Percentiles rank a stretch among this genome's conserved stretches.
These are phyloP conservation scores for Exophiala spinifera DNA, from an alignment of 2,329 filamentous ascomycete genomes.

Conservation along the genomic window DNA sequence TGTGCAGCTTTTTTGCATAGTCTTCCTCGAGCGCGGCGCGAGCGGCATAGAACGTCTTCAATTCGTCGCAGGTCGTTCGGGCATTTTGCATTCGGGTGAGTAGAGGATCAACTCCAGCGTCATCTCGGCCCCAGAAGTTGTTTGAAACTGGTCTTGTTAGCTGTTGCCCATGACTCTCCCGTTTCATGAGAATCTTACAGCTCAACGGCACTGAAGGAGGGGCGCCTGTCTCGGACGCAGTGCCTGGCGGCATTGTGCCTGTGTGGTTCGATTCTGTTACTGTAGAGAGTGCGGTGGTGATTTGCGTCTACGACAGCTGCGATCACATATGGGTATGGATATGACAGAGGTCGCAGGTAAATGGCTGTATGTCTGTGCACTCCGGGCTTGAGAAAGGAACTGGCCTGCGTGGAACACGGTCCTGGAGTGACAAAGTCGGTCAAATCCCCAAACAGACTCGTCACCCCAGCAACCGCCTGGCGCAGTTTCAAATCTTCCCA, in stretches of 20 bases:
- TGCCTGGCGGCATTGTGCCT: slow-evolving; percentile 20
- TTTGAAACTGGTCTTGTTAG: slow-evolving; percentile 63
- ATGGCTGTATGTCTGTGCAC: slow-evolving; percentile 1
- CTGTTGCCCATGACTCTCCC: neutral
- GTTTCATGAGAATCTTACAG: slow-evolving; percentile 14
- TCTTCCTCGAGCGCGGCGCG: slow-evolving; percentile 95
- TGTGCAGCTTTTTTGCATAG: slow-evolving; percentile 84
- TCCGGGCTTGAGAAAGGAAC: neutral
- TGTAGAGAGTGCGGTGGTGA: neutral
- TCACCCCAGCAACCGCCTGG: neutral
- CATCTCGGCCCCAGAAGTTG: slow-evolving; percentile 99
- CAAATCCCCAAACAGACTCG: neutral
- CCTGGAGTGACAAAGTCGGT: neutral
- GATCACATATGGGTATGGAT: neutral
- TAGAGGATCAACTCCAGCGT: slow-evolving; percentile 88
- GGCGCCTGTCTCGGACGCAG: slow-evolving; percentile 18
- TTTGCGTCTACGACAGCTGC: neutral
- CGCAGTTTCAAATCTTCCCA: too few relatives aligned
- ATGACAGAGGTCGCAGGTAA: neutral
- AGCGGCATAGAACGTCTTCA: slow-evolving; percentile 86
- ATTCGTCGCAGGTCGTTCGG: slow-evolving; percentile 90
- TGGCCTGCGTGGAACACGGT: neutral
- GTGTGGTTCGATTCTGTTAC: neutral
- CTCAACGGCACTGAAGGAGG: slow-evolving; percentile 27
- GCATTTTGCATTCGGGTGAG: slow-evolving; percentile 92